Evolutionary conservation across 2,329 filamentous ascomycete genomes (phyloP), one percentile per base, ranked within the genome.

Genomic region (Chrysoporthe deuterocubensis): DNA sequence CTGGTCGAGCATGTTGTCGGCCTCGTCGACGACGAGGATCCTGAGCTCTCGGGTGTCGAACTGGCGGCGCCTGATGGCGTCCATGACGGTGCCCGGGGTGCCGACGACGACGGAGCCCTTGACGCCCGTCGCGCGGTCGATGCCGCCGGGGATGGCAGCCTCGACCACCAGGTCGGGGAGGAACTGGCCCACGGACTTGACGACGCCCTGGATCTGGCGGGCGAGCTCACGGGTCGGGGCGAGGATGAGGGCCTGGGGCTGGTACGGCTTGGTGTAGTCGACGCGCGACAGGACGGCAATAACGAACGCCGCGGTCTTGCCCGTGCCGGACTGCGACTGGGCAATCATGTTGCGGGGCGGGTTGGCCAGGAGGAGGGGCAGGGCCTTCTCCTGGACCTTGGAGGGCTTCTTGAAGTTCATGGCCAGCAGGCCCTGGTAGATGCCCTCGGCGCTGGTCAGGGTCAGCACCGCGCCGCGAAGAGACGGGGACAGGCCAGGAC

Each of bases 311-410:
- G 94, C 96, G 0, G 96, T 99, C 84, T 99, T 99, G 76, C 96
- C 96, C 26, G 96, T 99, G 74, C 96, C 96, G 2, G 96, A 99
- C 80, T 99, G 96, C n/a, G 96, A 99, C 81, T 99, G 96, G 3
- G 94, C 96, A 76, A 99, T 95, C 87, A 99, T 92, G 80, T 98
- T 98, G 72, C 86, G 86, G 0, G 95, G 91, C n/a, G 96, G 95
- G 76, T 97, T 85, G 74, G 87, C 83, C 71, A 99, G 87, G 76
- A 99, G 91, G 66, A 99, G 85, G 40, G 96, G 96, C 21, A 99
- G 87, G 1, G 96, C 96, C 74, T 91, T 93, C 79, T 97, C 96
- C 82, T 99, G 96, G 72, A 99, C 97, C 83, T 99, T 99, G 67
- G 96, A 98, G 0, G 96, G 96, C 80, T 96, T 97, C 75, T 90